Percentiles rank a stretch among this genome's conserved stretches.
Evolutionary conservation across 805 yeast genomes (phyloP).

Genomic region (Lachancea dasiensis): DNA sequence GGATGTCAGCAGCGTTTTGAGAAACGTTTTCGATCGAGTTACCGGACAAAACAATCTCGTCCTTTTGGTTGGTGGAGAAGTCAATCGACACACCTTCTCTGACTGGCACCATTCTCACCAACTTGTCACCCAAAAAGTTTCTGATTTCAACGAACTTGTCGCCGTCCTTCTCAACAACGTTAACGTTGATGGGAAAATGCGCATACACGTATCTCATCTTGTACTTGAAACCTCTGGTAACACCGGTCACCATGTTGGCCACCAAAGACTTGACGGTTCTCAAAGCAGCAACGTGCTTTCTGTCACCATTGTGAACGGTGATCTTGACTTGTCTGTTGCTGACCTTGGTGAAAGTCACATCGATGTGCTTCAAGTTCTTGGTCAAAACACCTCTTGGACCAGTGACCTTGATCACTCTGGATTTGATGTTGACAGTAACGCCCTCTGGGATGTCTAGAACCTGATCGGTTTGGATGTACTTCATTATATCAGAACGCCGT

Average conservation of each 20-base stretch:
- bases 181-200: slow-evolving; percentile 99
- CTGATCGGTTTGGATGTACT: slow-evolving; percentile 86
- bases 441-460: slow-evolving; percentile 83
- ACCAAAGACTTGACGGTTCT: slow-evolving; percentile 97
- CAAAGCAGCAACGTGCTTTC: slow-evolving; percentile 99
- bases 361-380: slow-evolving; percentile 91
- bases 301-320: slow-evolving; percentile 97
- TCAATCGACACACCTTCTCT: slow-evolving; percentile 86
- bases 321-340: slow-evolving; percentile 70
- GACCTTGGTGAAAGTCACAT: slow-evolving; percentile 85
- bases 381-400: slow-evolving; percentile 96
- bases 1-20: slow-evolving; percentile 97
- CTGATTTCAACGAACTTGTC: slow-evolving; percentile 83
- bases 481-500: slow-evolving; percentile 41
- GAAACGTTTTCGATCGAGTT: slow-evolving; percentile 97
- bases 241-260: slow-evolving; percentile 95
- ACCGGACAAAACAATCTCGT: slow-evolving; percentile 88
- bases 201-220: slow-evolving; percentile 99
- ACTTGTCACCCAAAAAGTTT: slow-evolving; percentile 99
- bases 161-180: slow-evolving; percentile 77
- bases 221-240: slow-evolving; percentile 98
- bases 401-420: slow-evolving; percentile 82
- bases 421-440: slow-evolving; percentile 83
- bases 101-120: slow-evolving; percentile 82
- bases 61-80: slow-evolving; percentile 81